These are phyloP conservation scores for Trichoderma breve DNA, from an alignment of 2,329 filamentous ascomycete species.

Conservation along the genomic window DNA sequence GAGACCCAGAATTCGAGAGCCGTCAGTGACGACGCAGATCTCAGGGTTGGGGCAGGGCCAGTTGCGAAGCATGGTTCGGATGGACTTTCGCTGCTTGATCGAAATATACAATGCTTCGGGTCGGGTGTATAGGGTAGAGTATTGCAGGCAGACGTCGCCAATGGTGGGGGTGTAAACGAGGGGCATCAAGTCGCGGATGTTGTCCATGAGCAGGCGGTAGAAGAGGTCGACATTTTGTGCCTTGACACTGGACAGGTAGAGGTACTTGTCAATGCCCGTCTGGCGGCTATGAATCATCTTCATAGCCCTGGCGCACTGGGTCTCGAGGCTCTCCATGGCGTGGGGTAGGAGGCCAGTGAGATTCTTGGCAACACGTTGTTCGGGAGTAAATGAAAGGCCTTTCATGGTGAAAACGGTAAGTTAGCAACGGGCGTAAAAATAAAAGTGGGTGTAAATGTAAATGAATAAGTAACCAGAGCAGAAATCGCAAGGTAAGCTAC, in stretches of 20 bases:
- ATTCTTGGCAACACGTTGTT: constrained; percentile 63
- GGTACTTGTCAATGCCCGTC: constrained; percentile 76
- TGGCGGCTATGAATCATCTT: constrained; percentile 69
- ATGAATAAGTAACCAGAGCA: not conserved
- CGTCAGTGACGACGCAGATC: constrained; percentile 96
- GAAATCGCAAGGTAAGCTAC: not conserved
- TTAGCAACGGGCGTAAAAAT: not conserved
- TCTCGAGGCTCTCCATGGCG: constrained; percentile 59
- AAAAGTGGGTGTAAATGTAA: not conserved
- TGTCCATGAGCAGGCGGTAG: constrained; percentile 76
- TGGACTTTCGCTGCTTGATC: constrained; percentile 88
- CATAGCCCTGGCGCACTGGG: constrained; percentile 65
- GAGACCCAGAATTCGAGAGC: constrained; percentile 86
- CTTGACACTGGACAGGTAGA: constrained; percentile 76
- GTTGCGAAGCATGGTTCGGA: constrained; percentile 83
- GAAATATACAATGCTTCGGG: constrained; percentile 96
- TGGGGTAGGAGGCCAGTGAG: constrained; percentile 65
- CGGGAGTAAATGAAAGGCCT: constrained; percentile 64
- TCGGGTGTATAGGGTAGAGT: constrained; percentile 92
- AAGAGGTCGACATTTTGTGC: constrained; percentile 76
- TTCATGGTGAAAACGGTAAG: constrained; percentile 8
- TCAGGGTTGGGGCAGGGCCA: constrained; percentile 89
- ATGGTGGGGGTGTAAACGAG: constrained; percentile 88
- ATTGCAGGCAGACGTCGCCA: constrained; percentile 93
- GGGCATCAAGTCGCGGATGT: constrained; percentile 75